A percentile compares a stretch with the other conserved stretches of the same genome.
Evolutionary conservation across 2,329 filamentous ascomycete species (phyloP).

Genomic region (Escovopsis sp.): DNA sequence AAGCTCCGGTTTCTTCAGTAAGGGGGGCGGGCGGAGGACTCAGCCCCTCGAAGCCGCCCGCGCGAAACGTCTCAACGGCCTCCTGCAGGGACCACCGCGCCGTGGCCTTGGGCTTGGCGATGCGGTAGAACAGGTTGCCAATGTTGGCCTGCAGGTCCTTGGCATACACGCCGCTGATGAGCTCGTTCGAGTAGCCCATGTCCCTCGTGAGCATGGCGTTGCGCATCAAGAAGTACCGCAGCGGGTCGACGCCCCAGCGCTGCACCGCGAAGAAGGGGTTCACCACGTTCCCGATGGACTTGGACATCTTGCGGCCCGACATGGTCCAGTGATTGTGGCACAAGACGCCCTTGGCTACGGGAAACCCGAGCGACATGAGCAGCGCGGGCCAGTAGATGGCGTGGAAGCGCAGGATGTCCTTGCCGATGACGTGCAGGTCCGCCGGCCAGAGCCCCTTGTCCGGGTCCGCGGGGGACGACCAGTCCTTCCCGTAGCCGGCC

Average conservation of each 20-base stretch:
- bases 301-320: constrained; percentile 86
- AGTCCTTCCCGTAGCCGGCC: constrained; percentile 51
- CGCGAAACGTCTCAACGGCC: constrained; percentile 28
- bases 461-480: constrained; percentile 49
- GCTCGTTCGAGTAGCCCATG: constrained; percentile 68
- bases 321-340: constrained; percentile 95
- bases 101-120: constrained; percentile 44
- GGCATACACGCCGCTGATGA: constrained; percentile 62
- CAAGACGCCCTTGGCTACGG: constrained; percentile 63
- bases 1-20: no score
- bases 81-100: constrained; percentile 46
- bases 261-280: constrained; percentile 87
- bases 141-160: constrained; percentile 63
- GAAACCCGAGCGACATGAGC: constrained; percentile 72
- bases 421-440: constrained; percentile 83
- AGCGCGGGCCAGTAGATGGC: constrained; percentile 97
- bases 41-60: constrained; percentile 13
- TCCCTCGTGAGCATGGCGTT: constrained; percentile 67
- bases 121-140: constrained; percentile 63
- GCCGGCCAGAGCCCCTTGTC: constrained; percentile 65
- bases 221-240: constrained; percentile 78
- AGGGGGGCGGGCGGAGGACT: no score
- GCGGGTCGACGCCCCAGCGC: constrained; percentile 70
- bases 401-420: constrained; percentile 93
- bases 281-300: constrained; percentile 86